Conservation (phyloP, 2,329 filamentous ascomycete species). For the Aureobasidium sp. region DNA sequence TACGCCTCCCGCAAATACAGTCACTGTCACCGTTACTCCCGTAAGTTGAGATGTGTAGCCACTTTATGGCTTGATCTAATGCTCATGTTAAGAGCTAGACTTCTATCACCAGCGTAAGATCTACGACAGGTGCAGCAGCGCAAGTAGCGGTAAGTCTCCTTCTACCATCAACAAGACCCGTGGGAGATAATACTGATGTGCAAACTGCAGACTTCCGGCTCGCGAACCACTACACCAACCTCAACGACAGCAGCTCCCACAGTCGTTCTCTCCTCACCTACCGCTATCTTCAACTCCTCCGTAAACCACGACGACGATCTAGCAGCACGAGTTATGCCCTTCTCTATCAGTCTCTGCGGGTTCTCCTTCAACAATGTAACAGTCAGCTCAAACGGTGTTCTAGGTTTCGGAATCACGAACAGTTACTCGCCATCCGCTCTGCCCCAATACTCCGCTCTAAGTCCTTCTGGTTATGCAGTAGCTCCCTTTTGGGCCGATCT, state of each 20-base stretch:
- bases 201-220: neutral
- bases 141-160: neutral
- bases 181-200: no score
- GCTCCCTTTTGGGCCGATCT: conserved; percentile 18
- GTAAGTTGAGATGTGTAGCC: neutral
- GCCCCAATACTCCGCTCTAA: neutral
- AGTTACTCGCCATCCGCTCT: neutral
- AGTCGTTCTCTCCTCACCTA: neutral
- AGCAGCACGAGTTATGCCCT: neutral
- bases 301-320: neutral
- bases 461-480: neutral
- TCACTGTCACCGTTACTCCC: neutral
- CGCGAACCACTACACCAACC: neutral
- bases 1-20: neutral
- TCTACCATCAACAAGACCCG: no score
- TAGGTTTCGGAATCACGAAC: neutral
- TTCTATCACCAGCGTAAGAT: neutral
- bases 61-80: neutral
- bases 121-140: neutral
- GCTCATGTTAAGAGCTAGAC: neutral
- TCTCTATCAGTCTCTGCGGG: neutral
- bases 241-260: neutral
- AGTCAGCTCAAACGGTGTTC: neutral
- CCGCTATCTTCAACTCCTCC: neutral
- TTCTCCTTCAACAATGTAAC: neutral